Evolutionary conservation across 306 rosid species (phyloP).

Genomic region (barrel medic (Medicago truncatula)): DNA sequence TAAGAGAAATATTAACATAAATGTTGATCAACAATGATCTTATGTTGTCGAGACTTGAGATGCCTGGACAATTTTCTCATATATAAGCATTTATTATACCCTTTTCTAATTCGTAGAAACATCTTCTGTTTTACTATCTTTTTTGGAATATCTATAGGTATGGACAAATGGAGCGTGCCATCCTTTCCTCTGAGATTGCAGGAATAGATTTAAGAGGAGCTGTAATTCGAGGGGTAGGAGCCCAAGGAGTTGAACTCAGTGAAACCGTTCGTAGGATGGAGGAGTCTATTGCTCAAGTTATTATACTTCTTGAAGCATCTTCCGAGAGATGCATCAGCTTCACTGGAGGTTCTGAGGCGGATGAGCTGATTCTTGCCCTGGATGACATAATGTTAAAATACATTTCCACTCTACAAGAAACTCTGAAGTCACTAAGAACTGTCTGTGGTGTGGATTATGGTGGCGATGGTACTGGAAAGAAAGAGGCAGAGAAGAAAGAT

Average conservation of each 20-base stretch:
- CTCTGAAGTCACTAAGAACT: conserved; percentile 86
- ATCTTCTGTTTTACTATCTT: conserved; percentile 42
- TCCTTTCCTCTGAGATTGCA: conserved; percentile 92
- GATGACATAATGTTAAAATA: conserved; percentile 92
- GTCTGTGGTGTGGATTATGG: conserved; percentile 93
- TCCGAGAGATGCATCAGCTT: conserved; percentile 95
- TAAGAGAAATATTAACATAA: conserved; percentile 1
- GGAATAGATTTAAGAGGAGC: conserved; percentile 98
- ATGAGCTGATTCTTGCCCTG: conserved; percentile 87
- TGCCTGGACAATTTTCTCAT: conserved; percentile 20
- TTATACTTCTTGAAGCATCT: conserved; percentile 92
- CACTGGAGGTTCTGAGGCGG: conserved; percentile 99
- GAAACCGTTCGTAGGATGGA: conserved; percentile 99
- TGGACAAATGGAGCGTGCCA: conserved; percentile 98
- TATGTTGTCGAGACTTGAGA: conserved; percentile 9
- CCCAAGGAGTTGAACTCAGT: conserved; percentile 98
- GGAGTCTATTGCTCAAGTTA: conserved; percentile 95
- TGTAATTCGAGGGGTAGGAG: conserved; percentile 96
- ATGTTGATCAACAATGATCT: conserved; percentile 5
- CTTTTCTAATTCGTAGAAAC: conserved; percentile 11
- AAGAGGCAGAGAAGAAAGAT: conserved; percentile 84
- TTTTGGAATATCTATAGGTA: conserved; percentile 63
- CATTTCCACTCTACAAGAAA: conserved; percentile 88
- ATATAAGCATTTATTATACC: neutral
- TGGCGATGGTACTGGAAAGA: conserved; percentile 66